A percentile compares a stretch with the other conserved stretches of the same genome.
phyloP scores from a whole-genome alignment of 305 asterid genomes.

The Solanum aculeatissimum region DNA sequence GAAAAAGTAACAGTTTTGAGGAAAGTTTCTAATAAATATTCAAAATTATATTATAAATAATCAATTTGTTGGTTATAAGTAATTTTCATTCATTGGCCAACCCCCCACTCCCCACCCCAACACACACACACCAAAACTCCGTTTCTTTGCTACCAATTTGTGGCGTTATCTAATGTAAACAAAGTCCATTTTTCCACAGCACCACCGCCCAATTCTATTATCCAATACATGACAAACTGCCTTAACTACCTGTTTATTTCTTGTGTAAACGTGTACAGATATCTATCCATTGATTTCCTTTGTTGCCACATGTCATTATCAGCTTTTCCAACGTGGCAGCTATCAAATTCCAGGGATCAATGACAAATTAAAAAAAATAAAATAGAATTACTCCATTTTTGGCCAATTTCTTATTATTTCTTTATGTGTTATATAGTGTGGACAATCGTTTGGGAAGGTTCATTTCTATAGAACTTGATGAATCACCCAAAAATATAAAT shows the following conservation, averaged over 20 bases:
- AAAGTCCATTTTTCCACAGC: conserved; percentile 3
- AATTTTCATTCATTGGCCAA: background rate
- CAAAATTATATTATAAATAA: background rate
- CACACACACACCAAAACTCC: background rate
- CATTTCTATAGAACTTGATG: background rate
- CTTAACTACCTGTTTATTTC: background rate
- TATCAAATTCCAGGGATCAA: background rate
- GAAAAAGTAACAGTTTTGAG: background rate
- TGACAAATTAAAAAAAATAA: background rate
- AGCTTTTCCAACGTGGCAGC: conserved; percentile 4
- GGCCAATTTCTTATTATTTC: background rate
- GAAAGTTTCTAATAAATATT: background rate
- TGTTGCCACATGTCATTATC: background rate
- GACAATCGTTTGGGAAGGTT: conserved; percentile 1
- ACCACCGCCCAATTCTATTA: conserved; percentile 22
- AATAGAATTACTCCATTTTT: background rate
- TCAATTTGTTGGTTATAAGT: background rate
- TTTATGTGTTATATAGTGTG: background rate
- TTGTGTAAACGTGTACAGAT: conserved; percentile 2
- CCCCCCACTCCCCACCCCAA: background rate
- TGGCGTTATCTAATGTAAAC: background rate
- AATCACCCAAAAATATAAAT: background rate
- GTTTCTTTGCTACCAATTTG: background rate
- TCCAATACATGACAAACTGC: background rate
- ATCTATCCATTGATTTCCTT: background rate